Evolutionary conservation across 306 rosid species (phyloP).

Genomic region (Mimosa bimucronata): DNA sequence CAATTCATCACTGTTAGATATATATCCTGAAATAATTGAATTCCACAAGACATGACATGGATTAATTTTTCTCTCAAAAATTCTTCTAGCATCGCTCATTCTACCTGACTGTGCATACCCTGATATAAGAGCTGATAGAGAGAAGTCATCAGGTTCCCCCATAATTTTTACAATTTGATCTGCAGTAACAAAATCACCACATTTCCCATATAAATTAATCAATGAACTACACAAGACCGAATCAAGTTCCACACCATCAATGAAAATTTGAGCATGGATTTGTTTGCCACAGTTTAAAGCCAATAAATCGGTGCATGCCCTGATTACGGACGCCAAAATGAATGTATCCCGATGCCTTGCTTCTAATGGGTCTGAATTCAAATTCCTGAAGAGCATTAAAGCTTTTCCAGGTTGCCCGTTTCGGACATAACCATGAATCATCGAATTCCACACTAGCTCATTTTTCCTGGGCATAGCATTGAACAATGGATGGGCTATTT

Average conservation of each 20-base stretch:
- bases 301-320: constrained; percentile 64
- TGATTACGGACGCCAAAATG: constrained; percentile 56
- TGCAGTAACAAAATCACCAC: constrained; percentile 74
- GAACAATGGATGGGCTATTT: constrained; percentile 40
- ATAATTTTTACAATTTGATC: constrained; percentile 47
- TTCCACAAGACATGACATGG: constrained; percentile 69
- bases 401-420: constrained; percentile 59
- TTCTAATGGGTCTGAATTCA: constrained; percentile 53
- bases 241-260: constrained; percentile 61
- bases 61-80: constrained; percentile 51
- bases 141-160: constrained; percentile 74
- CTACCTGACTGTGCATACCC: constrained; percentile 69
- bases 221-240: constrained; percentile 63
- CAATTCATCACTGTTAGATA: constrained; percentile 53
- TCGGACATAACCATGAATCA: constrained; percentile 67
- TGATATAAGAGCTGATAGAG: constrained; percentile 71
- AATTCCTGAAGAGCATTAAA: constrained; percentile 54
- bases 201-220: constrained; percentile 68
- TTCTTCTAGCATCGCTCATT: constrained; percentile 70
- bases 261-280: constrained; percentile 67
- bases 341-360: constrained; percentile 23
- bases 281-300: constrained; percentile 75
- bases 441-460: constrained; percentile 64
- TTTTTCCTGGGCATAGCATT: constrained; percentile 64
- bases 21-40: constrained; percentile 73